Evolutionary conservation across 805 yeast genomes (phyloP), one percentile per base, ranked within the genome.

Genomic region (Suhomyces sp.): DNA sequence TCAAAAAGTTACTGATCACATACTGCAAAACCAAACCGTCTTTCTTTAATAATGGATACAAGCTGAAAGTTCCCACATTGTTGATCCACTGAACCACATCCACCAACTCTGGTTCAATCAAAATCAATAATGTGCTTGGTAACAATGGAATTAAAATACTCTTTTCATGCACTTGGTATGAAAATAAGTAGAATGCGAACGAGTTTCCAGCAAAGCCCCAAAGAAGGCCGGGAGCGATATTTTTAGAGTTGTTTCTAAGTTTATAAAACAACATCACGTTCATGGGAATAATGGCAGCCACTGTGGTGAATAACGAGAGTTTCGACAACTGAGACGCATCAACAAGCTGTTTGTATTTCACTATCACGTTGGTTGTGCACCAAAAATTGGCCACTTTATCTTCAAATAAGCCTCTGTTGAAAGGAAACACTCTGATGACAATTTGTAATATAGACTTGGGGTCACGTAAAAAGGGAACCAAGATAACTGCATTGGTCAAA

Each of bases 371-470:
- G 1, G 91, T 75, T n/a, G 96, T 86, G 69, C 98, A 92, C 99
- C 99, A 94, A 63, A 94, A 87, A 65, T 92, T 94, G 40, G 97
- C 97, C 13, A 94, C 98, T 67, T 94, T 94, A 66, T 94, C 98
- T 68, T 94, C 99, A 78, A 96, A 94, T 6, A 94, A 78, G 0
- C 99, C 99, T 65, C 98, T 80, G 45, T 85, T 82, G 59, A 94
- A 93, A 1, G 99, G 99, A 68, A 94, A 94, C 29, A 93, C 86
- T 57, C 98, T 80, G 44, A 69, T 54, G 2, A 84, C 46, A 2
- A 85, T 78, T 65, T 88, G 96, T 26, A 80, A 54, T 12, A 77
- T 77, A 6, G 56, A 46, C 19, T 44, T 82, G 81, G 54, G 67
- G 62, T 52, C 52, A 4, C 60, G 56, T 8, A 60, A 53, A 2